A percentile compares a stretch with the other conserved stretches of the same genome.
phyloP scores from a whole-genome alignment of 208 protist genomes.

The Crithidia bombi region DNA sequence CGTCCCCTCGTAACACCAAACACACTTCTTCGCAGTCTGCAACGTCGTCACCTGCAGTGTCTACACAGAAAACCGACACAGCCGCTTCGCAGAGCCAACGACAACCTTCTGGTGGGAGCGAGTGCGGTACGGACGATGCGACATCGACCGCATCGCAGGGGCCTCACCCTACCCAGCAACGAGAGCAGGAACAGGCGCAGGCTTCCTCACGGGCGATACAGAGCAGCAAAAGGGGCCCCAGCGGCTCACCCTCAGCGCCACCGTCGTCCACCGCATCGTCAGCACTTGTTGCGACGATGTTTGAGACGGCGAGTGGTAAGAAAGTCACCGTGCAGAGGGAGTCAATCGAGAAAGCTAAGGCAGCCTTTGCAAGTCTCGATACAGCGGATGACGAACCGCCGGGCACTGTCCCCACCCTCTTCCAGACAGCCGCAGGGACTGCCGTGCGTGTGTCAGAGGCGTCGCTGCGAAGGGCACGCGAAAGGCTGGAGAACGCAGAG shows the following conservation, averaged over 20 bases:
- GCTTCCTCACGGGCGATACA: neutral
- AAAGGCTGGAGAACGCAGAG: constrained; percentile 10
- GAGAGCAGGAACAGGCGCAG: neutral
- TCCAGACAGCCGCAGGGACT: constrained; percentile 45
- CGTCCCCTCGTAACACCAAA: neutral
- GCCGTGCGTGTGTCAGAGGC: constrained; percentile 36
- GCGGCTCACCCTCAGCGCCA: neutral
- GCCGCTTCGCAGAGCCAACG: neutral
- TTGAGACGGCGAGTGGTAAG: constrained; percentile 11
- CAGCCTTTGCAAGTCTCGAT: constrained; percentile 2
- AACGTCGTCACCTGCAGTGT: neutral
- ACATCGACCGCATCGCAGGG: neutral
- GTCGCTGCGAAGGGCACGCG: constrained; percentile 20
- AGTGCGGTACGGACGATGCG: neutral
- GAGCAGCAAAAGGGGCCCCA: too few species aligned
- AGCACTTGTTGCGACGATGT: constrained; percentile 1
- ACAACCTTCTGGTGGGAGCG: neutral
- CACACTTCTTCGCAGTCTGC: neutral
- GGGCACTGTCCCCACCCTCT: constrained; percentile 35
- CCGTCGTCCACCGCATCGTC: neutral
- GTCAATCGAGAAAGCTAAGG: constrained; percentile 12
- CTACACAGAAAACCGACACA: constrained; percentile 1
- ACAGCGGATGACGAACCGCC: neutral
- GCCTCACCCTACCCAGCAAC: neutral
- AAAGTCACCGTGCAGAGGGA: constrained; percentile 3